A percentile compares a stretch with the other conserved stretches of the same genome.
phyloP scores from a whole-genome alignment of 176 grass and related monocot genomes.

The Lolium rigidum region DNA sequence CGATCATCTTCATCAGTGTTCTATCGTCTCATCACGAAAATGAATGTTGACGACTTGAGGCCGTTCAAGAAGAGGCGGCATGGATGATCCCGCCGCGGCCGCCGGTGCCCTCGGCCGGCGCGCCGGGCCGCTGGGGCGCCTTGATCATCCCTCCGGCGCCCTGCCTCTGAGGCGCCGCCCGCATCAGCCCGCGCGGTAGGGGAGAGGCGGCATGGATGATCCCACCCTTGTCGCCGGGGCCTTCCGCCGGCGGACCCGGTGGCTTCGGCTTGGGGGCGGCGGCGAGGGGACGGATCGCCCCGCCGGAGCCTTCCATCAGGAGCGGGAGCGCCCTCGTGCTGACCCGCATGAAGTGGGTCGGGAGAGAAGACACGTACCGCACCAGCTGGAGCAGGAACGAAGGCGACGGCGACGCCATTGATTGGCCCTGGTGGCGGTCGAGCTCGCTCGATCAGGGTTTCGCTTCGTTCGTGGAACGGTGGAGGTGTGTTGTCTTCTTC shows the following conservation, averaged over 20 bases:
- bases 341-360: not conserved
- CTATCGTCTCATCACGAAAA: not conserved
- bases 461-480: not conserved
- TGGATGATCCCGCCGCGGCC: constrained; percentile 14
- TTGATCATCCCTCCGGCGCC: no score
- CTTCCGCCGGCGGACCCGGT: not conserved
- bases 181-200: not conserved
- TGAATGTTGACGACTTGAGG: not conserved
- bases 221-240: not conserved
- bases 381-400: constrained; percentile 15
- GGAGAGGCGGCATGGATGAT: not conserved
- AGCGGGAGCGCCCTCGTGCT: no score
- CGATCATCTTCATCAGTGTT: not conserved
- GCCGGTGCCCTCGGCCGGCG: not conserved
- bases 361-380: constrained; percentile 17
- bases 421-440: not conserved
- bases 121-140: not conserved
- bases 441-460: not conserved
- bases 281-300: not conserved
- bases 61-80: constrained; percentile 2
- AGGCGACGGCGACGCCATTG: constrained; percentile 1
- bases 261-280: not conserved
- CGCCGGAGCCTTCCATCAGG: not conserved
- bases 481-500: not conserved
- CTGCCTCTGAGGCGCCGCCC: not conserved